Evolutionary conservation across 768 basidiomycete genomes (phyloP).

Genomic region (Pulveroboletus ravenelii): DNA sequence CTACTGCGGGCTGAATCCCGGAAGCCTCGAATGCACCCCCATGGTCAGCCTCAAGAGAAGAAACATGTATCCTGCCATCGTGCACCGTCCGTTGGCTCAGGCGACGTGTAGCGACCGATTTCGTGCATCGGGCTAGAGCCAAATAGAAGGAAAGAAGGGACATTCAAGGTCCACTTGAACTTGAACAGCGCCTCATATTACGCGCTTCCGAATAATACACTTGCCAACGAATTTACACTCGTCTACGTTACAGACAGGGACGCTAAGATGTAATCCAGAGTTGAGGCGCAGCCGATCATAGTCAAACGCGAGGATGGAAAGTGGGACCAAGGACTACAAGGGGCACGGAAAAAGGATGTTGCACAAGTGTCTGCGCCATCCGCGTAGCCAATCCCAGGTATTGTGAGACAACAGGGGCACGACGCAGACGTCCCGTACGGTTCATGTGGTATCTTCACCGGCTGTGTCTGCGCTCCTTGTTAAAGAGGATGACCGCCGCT

Average conservation of each 20-base stretch:
- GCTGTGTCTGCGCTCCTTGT: slow-evolving; percentile 6
- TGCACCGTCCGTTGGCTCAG: slow-evolving; percentile 23
- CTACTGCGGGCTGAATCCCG: slow-evolving; percentile 48
- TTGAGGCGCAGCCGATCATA: slow-evolving; percentile 1
- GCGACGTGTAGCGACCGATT: slow-evolving; percentile 19
- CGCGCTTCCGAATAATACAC: background rate
- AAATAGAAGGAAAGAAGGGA: slow-evolving; percentile 12
- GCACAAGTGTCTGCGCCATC: background rate
- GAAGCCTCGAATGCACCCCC: slow-evolving; percentile 44
- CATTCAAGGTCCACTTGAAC: slow-evolving; percentile 27
- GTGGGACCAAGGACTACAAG: slow-evolving; percentile 8
- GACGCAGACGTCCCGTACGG: background rate
- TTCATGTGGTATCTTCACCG: slow-evolving; percentile 7
- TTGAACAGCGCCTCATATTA: slow-evolving; percentile 3
- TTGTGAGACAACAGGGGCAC: slow-evolving; percentile 3
- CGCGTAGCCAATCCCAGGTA: slow-evolving; percentile 4
- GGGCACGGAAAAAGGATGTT: slow-evolving; percentile 1
- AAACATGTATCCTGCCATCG: background rate
- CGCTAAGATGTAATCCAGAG: slow-evolving; percentile 3
- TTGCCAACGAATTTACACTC: slow-evolving; percentile 7
- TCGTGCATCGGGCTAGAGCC: slow-evolving; percentile 12
- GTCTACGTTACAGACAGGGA: slow-evolving; percentile 11
- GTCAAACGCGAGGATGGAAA: slow-evolving; percentile 27
- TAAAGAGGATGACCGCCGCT: slow-evolving; percentile 8
- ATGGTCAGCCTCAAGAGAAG: slow-evolving; percentile 1